Evolutionary conservation across 106 monocot species (phyloP).

Genomic region (Vanilla planifolia): DNA sequence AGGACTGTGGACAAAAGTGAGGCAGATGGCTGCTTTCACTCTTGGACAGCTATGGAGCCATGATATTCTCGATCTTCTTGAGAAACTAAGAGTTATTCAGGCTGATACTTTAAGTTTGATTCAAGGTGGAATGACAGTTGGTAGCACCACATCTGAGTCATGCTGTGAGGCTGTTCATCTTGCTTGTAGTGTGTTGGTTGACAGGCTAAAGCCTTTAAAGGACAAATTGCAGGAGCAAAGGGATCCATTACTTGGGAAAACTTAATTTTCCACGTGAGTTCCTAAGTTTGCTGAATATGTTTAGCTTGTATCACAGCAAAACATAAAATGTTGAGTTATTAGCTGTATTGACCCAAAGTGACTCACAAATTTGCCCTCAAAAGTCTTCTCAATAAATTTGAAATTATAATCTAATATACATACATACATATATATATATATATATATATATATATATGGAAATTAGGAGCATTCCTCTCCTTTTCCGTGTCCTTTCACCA

Average conservation of each 20-base stretch:
- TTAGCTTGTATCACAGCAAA: no score
- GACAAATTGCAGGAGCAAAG: conserved; percentile 22
- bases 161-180: conserved; percentile 79
- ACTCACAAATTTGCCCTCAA: no score
- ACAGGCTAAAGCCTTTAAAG: conserved; percentile 53
- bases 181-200: conserved; percentile 56
- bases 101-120: conserved; percentile 78
- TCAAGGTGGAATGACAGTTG: conserved; percentile 66
- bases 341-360: no score
- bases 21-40: conserved; percentile 75
- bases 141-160: conserved; percentile 84
- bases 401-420: no score
- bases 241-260: conserved; percentile 48
- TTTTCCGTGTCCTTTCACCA: no score
- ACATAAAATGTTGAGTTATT: no score
- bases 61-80: conserved; percentile 35
- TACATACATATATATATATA: no score
- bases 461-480: no score
- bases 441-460: no score
- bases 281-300: background rate
- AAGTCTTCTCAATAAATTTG: no score
- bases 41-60: conserved; percentile 46
- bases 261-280: conserved; percentile 51
- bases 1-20: conserved; percentile 92
- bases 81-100: conserved; percentile 62